Conservation (phyloP, 2,329 filamentous ascomycete species). For the Corinectria fuckeliana region DNA sequence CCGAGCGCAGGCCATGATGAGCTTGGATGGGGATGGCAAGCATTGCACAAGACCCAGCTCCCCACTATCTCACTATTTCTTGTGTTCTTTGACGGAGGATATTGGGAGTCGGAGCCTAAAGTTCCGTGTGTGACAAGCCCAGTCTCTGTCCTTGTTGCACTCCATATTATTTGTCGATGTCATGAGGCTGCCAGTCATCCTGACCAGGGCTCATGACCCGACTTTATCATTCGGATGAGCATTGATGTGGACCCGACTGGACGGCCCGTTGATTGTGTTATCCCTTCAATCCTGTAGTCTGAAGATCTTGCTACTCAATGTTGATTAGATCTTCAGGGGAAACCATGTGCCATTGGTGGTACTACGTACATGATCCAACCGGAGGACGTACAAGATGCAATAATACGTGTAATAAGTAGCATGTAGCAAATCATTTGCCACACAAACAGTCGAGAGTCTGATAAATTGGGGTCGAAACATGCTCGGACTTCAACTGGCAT, state of each 20-base stretch:
- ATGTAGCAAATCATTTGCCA: not conserved
- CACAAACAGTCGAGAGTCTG: not conserved
- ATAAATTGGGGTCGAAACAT: not conserved
- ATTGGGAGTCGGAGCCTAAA: not conserved
- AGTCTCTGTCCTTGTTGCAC: not conserved
- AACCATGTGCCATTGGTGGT: not conserved
- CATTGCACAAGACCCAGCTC: not conserved
- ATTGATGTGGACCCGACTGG: not conserved
- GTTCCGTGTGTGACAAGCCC: not conserved
- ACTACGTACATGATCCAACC: too few species aligned
- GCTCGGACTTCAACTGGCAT: not conserved
- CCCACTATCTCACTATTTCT: not conserved
- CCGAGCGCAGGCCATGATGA: not conserved
- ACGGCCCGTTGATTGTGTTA: not conserved
- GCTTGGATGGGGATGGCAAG: not conserved
- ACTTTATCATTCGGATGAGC: constrained; percentile 5
- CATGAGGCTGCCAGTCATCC: not conserved
- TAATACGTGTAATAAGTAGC: not conserved
- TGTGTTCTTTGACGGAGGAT: not conserved
- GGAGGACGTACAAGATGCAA: not conserved
- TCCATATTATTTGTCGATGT: too few species aligned
- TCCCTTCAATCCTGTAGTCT: not conserved
- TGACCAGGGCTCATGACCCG: not conserved
- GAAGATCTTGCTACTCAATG: not conserved
- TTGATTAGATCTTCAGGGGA: constrained; percentile 14